phyloP scores from a whole-genome alignment of 345 rosid genomes.

The Camelina laxa region DNA sequence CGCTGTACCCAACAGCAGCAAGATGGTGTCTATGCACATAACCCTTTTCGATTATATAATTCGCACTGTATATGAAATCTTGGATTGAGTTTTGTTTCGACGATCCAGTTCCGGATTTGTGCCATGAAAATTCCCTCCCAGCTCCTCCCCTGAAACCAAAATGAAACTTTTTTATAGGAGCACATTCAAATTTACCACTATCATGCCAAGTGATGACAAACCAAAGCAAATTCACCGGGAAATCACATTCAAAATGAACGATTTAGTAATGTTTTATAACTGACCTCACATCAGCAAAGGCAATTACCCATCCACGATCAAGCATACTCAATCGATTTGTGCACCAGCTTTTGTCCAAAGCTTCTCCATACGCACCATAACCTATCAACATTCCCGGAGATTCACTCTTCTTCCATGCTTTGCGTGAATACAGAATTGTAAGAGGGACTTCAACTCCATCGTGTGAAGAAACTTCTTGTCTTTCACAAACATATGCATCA shows the following conservation, averaged over 20 bases:
- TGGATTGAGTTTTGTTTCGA: slow-evolving; percentile 68
- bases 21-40: slow-evolving; percentile 66
- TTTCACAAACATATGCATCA: slow-evolving; percentile 66
- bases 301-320: slow-evolving; percentile 93
- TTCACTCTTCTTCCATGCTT: slow-evolving; percentile 59
- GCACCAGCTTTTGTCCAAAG: slow-evolving; percentile 81
- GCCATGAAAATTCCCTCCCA: slow-evolving; percentile 71
- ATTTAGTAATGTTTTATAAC: slow-evolving; percentile 37
- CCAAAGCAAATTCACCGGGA: background rate
- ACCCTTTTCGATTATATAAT: slow-evolving; percentile 64
- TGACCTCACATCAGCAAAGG: slow-evolving; percentile 94
- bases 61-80: slow-evolving; percentile 69
- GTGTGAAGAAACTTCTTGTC: slow-evolving; percentile 67
- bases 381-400: slow-evolving; percentile 79
- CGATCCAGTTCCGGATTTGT: slow-evolving; percentile 68
- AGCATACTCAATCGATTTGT: slow-evolving; percentile 75
- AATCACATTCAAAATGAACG: background rate
- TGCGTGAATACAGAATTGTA: slow-evolving; percentile 73
- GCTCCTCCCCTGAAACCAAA: slow-evolving; percentile 59
- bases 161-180: slow-evolving; percentile 23
- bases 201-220: slow-evolving; percentile 7
- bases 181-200: slow-evolving; percentile 13
- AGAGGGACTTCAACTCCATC: slow-evolving; percentile 80
- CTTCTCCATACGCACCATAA: slow-evolving; percentile 94
- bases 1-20: slow-evolving; percentile 74